Percentiles rank a stretch among this genome's conserved stretches.
phyloP scores from a whole-genome alignment of 495 filamentous ascomycete species.

The Collariella sp. region DNA sequence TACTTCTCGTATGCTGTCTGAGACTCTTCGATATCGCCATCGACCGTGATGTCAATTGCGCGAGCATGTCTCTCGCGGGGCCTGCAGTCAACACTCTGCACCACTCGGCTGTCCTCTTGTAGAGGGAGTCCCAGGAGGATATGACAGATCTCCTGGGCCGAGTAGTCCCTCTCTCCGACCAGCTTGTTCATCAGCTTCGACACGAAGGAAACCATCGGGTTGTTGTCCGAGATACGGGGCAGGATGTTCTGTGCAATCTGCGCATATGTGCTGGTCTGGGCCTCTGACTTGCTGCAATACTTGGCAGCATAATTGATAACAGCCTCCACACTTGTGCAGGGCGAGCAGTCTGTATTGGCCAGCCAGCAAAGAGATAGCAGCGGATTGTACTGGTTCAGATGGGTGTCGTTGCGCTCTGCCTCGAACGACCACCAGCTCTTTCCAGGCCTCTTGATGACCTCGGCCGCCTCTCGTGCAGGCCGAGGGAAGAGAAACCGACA shows the following conservation, averaged over 20 bases:
- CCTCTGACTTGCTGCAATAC: background rate
- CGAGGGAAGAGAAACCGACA: constrained; percentile 4
- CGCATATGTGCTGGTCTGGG: background rate
- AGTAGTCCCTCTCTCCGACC: background rate
- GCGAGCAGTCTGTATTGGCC: background rate
- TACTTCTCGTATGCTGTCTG: background rate
- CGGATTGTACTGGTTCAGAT: constrained; percentile 5
- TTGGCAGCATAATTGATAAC: background rate
- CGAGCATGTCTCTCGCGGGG: background rate
- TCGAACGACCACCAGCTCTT: constrained; percentile 7
- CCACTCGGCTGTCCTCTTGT: background rate
- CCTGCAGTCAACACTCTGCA: background rate
- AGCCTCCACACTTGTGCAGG: background rate
- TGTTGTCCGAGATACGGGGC: background rate
- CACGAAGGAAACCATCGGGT: background rate
- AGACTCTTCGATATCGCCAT: background rate
- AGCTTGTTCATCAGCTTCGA: background rate
- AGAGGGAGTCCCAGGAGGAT: background rate
- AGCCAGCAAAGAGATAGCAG: constrained; percentile 2
- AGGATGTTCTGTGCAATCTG: background rate
- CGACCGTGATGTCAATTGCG: background rate
- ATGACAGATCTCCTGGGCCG: background rate
- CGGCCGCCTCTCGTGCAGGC: background rate
- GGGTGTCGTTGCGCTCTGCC: constrained; percentile 3
- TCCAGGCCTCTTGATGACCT: background rate